Evolutionary conservation across 352 stramenopile species (phyloP).

Genomic region (Pythium volutum): DNA sequence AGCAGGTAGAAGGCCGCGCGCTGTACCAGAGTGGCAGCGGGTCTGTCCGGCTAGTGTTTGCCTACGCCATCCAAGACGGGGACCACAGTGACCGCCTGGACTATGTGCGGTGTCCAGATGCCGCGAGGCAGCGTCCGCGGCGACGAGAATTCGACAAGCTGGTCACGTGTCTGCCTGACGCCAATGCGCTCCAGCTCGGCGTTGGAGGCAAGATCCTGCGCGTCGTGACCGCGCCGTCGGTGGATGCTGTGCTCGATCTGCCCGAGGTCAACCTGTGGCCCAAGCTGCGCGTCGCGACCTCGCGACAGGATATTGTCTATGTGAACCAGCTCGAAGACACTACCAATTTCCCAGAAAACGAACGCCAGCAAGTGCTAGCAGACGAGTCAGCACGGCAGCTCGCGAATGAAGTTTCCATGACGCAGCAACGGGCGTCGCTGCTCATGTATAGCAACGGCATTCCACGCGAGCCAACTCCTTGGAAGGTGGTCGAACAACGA

Average conservation of each 20-base stretch:
- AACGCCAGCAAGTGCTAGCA: background rate
- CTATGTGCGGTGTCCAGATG: slow-evolving; percentile 44
- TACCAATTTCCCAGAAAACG: slow-evolving; percentile 20
- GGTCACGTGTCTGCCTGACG: slow-evolving; percentile 37
- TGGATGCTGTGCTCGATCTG: slow-evolving; percentile 54
- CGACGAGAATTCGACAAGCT: slow-evolving; percentile 47
- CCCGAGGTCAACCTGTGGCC: slow-evolving; percentile 64
- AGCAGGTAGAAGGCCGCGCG: slow-evolving; percentile 13
- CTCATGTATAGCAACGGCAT: slow-evolving; percentile 67
- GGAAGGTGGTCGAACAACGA: slow-evolving; percentile 23
- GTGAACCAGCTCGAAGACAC: slow-evolving; percentile 46
- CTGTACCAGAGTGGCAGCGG: slow-evolving; percentile 43
- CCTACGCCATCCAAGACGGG: slow-evolving; percentile 46
- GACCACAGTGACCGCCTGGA: slow-evolving; percentile 62
- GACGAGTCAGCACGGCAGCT: slow-evolving; percentile 4
- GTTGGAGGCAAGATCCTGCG: slow-evolving; percentile 44
- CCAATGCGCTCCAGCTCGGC: slow-evolving; percentile 50
- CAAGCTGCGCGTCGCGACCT: slow-evolving; percentile 42
- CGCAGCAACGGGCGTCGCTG: slow-evolving; percentile 34
- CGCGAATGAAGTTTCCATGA: slow-evolving; percentile 45
- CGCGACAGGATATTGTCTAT: slow-evolving; percentile 36
- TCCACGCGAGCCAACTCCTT: slow-evolving; percentile 32
- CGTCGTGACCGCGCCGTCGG: slow-evolving; percentile 34
- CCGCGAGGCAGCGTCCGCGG: slow-evolving; percentile 24
- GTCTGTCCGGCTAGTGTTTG: slow-evolving; percentile 40